A percentile compares a stretch with the other conserved stretches of the same genome.
Evolutionary conservation across 2,329 filamentous ascomycete genomes (phyloP).

Genomic region (Scedosporium boydii): DNA sequence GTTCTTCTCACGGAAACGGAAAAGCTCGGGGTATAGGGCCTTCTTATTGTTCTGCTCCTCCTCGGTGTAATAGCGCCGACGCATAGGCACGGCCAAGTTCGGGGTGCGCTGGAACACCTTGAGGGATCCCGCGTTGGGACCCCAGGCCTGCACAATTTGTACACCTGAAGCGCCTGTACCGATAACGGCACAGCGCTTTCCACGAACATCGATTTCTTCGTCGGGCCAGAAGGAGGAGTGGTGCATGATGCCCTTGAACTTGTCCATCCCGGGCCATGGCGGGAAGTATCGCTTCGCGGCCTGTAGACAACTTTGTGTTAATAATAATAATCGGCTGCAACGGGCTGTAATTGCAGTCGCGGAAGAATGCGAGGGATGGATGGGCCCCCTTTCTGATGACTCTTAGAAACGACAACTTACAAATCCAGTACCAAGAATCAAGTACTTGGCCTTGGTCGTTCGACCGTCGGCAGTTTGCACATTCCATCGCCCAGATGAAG

Average conservation of each 20-base stretch:
- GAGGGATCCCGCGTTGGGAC: conserved; percentile 39
- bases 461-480: conserved; percentile 40
- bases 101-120: conserved; percentile 59
- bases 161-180: conserved; percentile 57
- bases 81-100: conserved; percentile 56
- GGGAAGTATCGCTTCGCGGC: conserved; percentile 53
- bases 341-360: background rate
- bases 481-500: conserved; percentile 34
- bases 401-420: conserved; percentile 14
- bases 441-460: conserved; percentile 36
- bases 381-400: too few species aligned
- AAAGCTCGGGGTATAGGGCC: conserved; percentile 38
- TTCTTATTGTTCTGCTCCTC: conserved; percentile 34
- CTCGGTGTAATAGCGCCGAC: conserved; percentile 29
- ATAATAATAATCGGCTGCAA: background rate
- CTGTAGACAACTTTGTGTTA: conserved; percentile 14
- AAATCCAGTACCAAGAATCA: conserved; percentile 46
- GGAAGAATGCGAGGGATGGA: background rate
- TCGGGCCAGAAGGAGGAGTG: conserved; percentile 55
- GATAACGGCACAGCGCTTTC: conserved; percentile 52
- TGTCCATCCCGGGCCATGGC: conserved; percentile 47
- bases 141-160: conserved; percentile 53
- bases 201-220: conserved; percentile 41
- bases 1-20: conserved; percentile 37
- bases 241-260: conserved; percentile 49